These are phyloP conservation scores for Xylaria sp. DNA, from an alignment of 2,329 filamentous ascomycete genomes.

Conservation along the genomic window DNA sequence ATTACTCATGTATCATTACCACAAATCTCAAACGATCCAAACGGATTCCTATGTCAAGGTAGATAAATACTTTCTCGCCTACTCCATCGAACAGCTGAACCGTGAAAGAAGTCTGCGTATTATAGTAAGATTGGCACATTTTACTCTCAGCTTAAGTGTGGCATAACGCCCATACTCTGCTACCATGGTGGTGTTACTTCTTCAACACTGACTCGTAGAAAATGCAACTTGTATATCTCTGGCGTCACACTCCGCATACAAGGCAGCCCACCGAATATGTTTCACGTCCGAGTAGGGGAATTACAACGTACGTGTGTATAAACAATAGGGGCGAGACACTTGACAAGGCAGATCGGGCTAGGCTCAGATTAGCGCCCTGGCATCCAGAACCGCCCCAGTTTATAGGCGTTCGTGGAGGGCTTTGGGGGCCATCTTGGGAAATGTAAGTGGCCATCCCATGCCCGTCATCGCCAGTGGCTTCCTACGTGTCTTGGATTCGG, in stretches of 20 bases:
- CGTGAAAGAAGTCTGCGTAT: neutral
- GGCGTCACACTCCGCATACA: constrained; percentile 14
- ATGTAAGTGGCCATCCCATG: neutral
- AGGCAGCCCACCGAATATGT: constrained; percentile 19
- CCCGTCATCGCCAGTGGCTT: neutral
- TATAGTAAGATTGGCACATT: neutral
- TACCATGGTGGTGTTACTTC: too few species aligned
- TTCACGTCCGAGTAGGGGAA: constrained; percentile 11
- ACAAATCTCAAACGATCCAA: neutral
- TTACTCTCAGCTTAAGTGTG: neutral
- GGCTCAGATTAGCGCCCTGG: neutral
- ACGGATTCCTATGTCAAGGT: neutral
- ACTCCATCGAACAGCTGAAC: neutral
- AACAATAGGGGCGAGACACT: constrained; percentile 30
- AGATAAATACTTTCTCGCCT: neutral
- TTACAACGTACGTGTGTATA: constrained; percentile 5
- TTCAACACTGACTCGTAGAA: neutral
- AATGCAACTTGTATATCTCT: neutral
- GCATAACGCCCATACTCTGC: neutral
- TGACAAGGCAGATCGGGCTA: constrained; percentile 9
- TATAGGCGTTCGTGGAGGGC: neutral
- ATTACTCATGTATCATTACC: neutral
- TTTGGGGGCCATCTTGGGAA: neutral
- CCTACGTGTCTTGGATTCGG: neutral
- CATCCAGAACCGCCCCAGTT: constrained; percentile 1